These are phyloP conservation scores for Microthlaspi erraticum DNA, from an alignment of 345 rosid genomes.

Conservation along the genomic window DNA sequence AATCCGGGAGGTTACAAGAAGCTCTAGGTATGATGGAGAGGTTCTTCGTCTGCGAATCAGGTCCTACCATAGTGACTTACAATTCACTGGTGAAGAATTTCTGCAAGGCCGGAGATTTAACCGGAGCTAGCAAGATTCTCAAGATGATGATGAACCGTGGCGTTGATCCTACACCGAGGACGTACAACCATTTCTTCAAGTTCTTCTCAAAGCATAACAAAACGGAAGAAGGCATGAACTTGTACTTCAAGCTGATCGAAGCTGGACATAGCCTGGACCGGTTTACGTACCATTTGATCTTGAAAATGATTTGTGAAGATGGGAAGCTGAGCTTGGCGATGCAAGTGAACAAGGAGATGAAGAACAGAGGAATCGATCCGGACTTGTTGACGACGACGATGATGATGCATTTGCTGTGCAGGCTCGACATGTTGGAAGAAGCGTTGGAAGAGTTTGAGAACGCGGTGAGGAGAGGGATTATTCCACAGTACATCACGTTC, in stretches of 20 bases:
- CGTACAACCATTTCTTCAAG: constrained; percentile 83
- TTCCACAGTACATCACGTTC: constrained; percentile 79
- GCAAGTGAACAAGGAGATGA: constrained; percentile 84
- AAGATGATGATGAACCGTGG: constrained; percentile 78
- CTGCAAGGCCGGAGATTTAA: constrained; percentile 75
- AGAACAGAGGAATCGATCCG: constrained; percentile 63
- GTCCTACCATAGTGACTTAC: constrained; percentile 75
- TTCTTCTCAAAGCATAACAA: constrained; percentile 60
- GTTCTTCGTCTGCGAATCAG: constrained; percentile 63
- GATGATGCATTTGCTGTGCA: constrained; percentile 71
- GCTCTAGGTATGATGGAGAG: constrained; percentile 71
- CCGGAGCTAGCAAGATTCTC: constrained; percentile 71
- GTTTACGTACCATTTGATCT: constrained; percentile 72
- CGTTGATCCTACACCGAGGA: constrained; percentile 66
- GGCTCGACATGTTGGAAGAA: constrained; percentile 68
- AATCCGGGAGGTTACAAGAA: constrained; percentile 73
- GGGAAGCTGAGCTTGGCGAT: constrained; percentile 71
- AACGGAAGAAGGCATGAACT: constrained; percentile 77
- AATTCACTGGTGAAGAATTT: constrained; percentile 81
- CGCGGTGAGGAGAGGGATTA: constrained; percentile 66
- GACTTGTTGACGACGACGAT: constrained; percentile 72
- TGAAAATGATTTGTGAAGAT: constrained; percentile 82
- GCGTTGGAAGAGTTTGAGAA: constrained; percentile 74
- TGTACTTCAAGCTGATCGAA: constrained; percentile 74
- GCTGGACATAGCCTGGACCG: constrained; percentile 73